phyloP scores from a whole-genome alignment of 1,284 basidiomycete genomes.

The Vanrija sp. region DNA sequence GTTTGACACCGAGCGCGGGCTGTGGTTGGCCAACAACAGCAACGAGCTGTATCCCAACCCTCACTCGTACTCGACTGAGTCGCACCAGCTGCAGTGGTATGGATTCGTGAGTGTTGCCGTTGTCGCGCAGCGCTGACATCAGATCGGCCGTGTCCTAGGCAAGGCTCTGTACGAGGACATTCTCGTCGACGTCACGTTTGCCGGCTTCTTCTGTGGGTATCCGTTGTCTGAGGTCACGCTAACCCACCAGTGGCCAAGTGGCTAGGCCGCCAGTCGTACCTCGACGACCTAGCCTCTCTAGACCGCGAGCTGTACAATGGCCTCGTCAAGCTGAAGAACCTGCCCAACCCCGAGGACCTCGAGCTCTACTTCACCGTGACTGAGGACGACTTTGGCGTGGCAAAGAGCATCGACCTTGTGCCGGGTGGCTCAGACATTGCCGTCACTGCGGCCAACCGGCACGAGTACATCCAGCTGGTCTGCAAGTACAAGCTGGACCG shows the following conservation, averaged over 20 bases:
- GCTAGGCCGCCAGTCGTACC: constrained; percentile 79
- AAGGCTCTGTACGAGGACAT: constrained; percentile 98
- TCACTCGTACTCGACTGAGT: constrained; percentile 77
- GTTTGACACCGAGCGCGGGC: constrained; percentile 87
- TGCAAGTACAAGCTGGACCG: constrained; percentile 83
- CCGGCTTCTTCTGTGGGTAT: constrained; percentile 72
- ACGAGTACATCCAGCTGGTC: constrained; percentile 86
- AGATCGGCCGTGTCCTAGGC: constrained; percentile 82
- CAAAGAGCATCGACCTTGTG: constrained; percentile 73
- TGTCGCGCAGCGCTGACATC: background rate
- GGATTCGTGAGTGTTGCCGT: constrained; percentile 56
- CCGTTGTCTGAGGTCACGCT: constrained; percentile 13
- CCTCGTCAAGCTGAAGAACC: constrained; percentile 78
- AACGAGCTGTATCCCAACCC: constrained; percentile 95
- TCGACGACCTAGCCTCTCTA: constrained; percentile 87
- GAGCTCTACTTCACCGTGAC: constrained; percentile 86
- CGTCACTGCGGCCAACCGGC: constrained; percentile 83
- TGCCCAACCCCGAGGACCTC: constrained; percentile 83
- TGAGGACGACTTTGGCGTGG: constrained; percentile 84
- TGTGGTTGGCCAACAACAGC: constrained; percentile 85
- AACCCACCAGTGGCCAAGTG: constrained; percentile 58
- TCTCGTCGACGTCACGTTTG: constrained; percentile 91
- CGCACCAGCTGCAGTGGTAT: constrained; percentile 86
- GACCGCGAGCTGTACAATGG: constrained; percentile 91
- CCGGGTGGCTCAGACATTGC: constrained; percentile 77